Evolutionary conservation across 345 rosid species (phyloP).

Genomic region (Citropsis articulata): DNA sequence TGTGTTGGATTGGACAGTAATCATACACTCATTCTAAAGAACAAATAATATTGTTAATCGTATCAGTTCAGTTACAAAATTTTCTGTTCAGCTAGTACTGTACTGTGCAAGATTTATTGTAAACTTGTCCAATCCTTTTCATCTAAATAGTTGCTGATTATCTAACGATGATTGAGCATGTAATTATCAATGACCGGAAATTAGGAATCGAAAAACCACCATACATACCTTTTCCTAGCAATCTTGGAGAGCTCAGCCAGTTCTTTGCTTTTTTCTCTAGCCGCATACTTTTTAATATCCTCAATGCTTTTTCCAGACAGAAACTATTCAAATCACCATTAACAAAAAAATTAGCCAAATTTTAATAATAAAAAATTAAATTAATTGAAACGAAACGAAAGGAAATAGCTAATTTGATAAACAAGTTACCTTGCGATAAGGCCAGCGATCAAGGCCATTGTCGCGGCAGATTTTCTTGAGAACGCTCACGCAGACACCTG

Average conservation of each 20-base stretch:
- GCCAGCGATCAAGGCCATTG: constrained; percentile 51
- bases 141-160: neutral
- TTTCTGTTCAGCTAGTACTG: neutral
- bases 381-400: neutral
- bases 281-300: constrained; percentile 35
- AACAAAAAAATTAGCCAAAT: neutral
- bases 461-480: constrained; percentile 47
- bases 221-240: constrained; percentile 27
- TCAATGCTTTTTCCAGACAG: constrained; percentile 37
- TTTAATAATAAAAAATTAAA: too few species aligned
- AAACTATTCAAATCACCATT: constrained; percentile 16
- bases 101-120: neutral
- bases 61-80: neutral
- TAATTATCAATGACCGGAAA: neutral
- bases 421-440: constrained; percentile 34
- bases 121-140: neutral
- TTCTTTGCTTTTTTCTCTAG: constrained; percentile 26
- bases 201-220: too few species aligned
- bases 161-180: neutral
- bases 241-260: constrained; percentile 27
- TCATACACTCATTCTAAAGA: neutral
- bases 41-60: neutral
- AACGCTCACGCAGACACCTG: constrained; percentile 40
- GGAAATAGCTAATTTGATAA: neutral
- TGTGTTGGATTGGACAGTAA: neutral